Evolutionary conservation across 352 stramenopile species (phyloP), one percentile per base, ranked within the genome.

Genomic region (Paralagenidium karlingii): DNA sequence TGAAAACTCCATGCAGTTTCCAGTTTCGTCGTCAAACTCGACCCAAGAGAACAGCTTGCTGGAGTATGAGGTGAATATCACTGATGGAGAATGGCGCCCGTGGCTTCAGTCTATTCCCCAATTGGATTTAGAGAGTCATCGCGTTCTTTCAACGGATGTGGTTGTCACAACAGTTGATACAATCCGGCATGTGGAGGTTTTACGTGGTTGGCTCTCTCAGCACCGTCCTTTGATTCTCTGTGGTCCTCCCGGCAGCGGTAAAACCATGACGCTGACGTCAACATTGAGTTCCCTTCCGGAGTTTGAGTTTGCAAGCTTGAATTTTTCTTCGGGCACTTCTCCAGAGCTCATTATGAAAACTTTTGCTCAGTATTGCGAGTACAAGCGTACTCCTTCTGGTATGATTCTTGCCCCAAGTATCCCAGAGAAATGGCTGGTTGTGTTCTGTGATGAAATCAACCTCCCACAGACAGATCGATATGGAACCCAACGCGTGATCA

Each of bases 391-490:
- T 39, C 94, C 90, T 12, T 95, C 91, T 51, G 95, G 97, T 34
- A 92, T 98, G 63, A 61, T 99, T 19, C 65, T 99, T 25, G 76
- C 95, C 38, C 96, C 96, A 12, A 85, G 73, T 58, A 94, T 58
- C 58, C 86, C 64, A 27, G 94, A 95, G 45, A 98, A 94, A 51
- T 99, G 94, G 95, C 77, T 99, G 2, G 96, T 99, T 38, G 87
- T 99, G 6, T 99, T 99, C 58, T 99, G 95, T 43, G 97, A 99
- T 63, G 97, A 99, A 75, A 98, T 99, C 48, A 99, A 99, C 65
- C 73, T 99, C 36, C 96, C 96, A 0, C 89, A 96, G 42, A 71
- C 95, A 25, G 96, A 99, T 63, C 65, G 68, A 8, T 99, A 99
- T 60, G 97, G 96, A 24, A 99, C 96, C 7, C 96, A 99, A 64